Evolutionary conservation across 2,329 filamentous ascomycete genomes (phyloP).

Genomic region (Elsinoe perseae): DNA sequence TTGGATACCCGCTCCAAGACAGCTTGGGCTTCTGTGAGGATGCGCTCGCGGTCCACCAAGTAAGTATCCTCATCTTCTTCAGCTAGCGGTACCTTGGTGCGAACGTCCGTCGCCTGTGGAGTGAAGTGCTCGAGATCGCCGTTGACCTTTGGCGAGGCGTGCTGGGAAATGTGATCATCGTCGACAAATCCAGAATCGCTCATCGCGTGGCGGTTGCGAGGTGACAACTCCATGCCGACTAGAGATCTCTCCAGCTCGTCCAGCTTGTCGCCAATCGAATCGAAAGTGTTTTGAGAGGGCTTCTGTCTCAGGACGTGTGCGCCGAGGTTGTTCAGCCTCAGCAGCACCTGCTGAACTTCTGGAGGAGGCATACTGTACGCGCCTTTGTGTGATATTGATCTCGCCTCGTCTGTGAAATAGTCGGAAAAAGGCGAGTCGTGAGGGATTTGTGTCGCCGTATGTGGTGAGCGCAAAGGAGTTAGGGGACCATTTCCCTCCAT

Average conservation of each 20-base stretch:
- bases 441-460: constrained; percentile 3
- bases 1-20: constrained; percentile 26
- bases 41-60: constrained; percentile 19
- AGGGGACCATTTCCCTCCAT: constrained; percentile 17
- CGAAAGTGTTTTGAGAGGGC: constrained; percentile 8
- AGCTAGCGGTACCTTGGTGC: not conserved
- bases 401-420: constrained; percentile 34
- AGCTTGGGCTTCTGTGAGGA: constrained; percentile 26
- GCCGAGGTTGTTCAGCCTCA: constrained; percentile 32
- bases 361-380: constrained; percentile 21
- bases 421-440: constrained; percentile 35
- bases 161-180: not conserved
- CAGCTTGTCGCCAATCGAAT: constrained; percentile 23
- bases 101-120: not conserved
- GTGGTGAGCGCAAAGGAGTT: constrained; percentile 19
- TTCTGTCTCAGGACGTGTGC: constrained; percentile 29
- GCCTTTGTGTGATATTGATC: constrained; percentile 22
- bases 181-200: constrained; percentile 16
- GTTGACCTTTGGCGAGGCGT: not conserved
- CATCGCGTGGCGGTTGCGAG: constrained; percentile 1
- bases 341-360: constrained; percentile 30
- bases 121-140: not conserved
- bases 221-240: constrained; percentile 16
- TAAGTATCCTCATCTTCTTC: constrained; percentile 16
- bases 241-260: constrained; percentile 29